Base-by-base conservation (phyloP, 2,329 filamentous ascomycete species). In the Aspergillus sp. region DNA sequence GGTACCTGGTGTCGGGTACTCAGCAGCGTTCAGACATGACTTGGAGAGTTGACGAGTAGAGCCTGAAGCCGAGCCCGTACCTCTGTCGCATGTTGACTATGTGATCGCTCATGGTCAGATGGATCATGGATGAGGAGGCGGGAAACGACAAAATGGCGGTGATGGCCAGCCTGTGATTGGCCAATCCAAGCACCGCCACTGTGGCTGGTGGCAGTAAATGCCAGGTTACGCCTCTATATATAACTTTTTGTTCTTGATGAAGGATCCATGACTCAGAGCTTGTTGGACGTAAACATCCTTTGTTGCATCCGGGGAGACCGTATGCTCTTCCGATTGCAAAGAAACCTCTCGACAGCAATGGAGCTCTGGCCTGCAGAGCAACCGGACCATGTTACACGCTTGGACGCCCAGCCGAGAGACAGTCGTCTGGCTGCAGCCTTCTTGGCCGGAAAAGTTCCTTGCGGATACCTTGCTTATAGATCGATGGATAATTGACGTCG, bases 91-190 rank as follows among this genome's bases (percentile, higher is more conserved):
- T 41, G 34, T 17, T 41, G 45, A 15, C 34, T 17, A 41, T 41
- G 34, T 15, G 34, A 6, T 41, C 34, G 13, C 34, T 41, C 3
- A 50, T 50, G 47, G 28, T 28, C 28, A 13, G 6, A 23, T 45
- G 23, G 34, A 47, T 17, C 28, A 48, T 13, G 43, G 57, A 54
- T 38, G 30, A 38, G 51, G 28, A 19, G 46, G 45, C 34, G 22
- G 11, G 17, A 38, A 8, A 28, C 25, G 5, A 28, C 28, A 66
- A 69, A 71, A 70, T 71, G 63, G 66, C 72, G 73, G 72, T 75
- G 73, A 75, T 74, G 58, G 22, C 25, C 9, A 43, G 11, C 0
- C 3, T 46, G 17, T 73, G 64, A 74, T 76, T 76, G 72, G 73
- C 13, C 11, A 4, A 3, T 2, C 0, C 41, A 60, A 3, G 34